These are phyloP conservation scores for Coemansia sp. DNA, from an alignment of 192 early-diverging fungal genomes.

Conservation along the genomic window DNA sequence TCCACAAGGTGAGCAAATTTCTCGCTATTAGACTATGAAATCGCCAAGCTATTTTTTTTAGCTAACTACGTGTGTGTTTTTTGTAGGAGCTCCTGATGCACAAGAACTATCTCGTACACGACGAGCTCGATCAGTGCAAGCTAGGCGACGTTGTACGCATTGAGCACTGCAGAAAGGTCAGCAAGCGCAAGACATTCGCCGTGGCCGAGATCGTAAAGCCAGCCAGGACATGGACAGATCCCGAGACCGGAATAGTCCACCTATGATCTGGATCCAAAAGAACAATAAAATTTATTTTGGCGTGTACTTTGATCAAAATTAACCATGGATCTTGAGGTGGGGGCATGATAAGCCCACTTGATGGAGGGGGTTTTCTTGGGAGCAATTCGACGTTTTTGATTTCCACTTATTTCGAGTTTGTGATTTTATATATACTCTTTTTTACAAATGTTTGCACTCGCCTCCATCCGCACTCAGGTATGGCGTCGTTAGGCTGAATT, in stretches of 20 bases:
- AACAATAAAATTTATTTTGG: neutral
- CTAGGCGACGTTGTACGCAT: slow-evolving; percentile 92
- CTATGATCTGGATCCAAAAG: slow-evolving; percentile 9
- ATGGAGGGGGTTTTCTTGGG: neutral
- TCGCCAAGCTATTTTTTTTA: neutral
- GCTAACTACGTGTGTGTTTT: neutral
- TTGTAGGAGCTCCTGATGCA: slow-evolving; percentile 74
- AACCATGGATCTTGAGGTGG: neutral
- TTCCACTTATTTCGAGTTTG: neutral
- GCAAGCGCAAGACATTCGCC: slow-evolving; percentile 84
- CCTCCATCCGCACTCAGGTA: slow-evolving; percentile 44
- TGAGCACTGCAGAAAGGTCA: slow-evolving; percentile 83
- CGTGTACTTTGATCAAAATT: neutral
- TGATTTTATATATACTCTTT: neutral
- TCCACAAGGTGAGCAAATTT: slow-evolving; percentile 70
- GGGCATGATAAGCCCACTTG: slow-evolving; percentile 2
- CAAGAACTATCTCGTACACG: slow-evolving; percentile 89
- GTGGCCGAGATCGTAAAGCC: slow-evolving; percentile 79
- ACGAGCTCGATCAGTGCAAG: slow-evolving; percentile 75
- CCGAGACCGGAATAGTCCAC: slow-evolving; percentile 48
- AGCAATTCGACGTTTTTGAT: neutral
- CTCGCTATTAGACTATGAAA: neutral
- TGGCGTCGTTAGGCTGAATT: neutral
- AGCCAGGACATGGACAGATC: slow-evolving; percentile 51
- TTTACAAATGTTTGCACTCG: slow-evolving; percentile 30